Base-by-base conservation (phyloP, 2,329 filamentous ascomycete species). In the Aspergillus awamori region DNA sequence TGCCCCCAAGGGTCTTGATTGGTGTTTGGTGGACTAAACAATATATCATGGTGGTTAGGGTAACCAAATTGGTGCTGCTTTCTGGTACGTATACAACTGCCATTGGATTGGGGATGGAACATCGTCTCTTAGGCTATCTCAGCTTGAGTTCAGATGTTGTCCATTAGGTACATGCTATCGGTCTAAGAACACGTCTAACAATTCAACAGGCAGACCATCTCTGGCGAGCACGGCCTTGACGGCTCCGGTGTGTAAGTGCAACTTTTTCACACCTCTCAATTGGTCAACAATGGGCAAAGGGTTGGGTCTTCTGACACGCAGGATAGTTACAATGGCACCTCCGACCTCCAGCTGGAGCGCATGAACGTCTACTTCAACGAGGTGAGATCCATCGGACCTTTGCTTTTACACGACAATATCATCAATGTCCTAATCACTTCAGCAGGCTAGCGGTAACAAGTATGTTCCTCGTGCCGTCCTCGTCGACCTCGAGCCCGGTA, bases 41-140 rank as follows among this genome's bases (percentile, higher is more conserved):
- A 53, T 53, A 61, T 52, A 67, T 71, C 64, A 70, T 74, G 69
- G 67, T 59, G 63, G 51, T 65, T 75, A 97, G 94, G 95, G 95
- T 88, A 99, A 99, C 91, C 95, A 99, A 92, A 97, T 98, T 75
- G 95, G 95, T 94, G 95, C 95, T 86, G 95, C 95, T 84, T 99
- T 99, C 88, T 99, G 95, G 90, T 92, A 83, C 72, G 87, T 84
- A 58, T 56, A 5, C 53, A 24, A 24, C 59, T 17, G 20, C 20
- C 15, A 36, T 10, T 47, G 39, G 13, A 22, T 17, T 20, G 22
- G 20, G 6, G n/a, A 36, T 36, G 53, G 30, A 24, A 30, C 33
- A 36, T 36, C 33, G 13, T 45, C 17, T 10, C 30, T 41, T 5
- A 43, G 24, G 28, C 53, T 54, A 20, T 55, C 17, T 8, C 2